Evolutionary conservation across 2,329 filamentous ascomycete genomes (phyloP), one percentile per base, ranked within the genome.

Genomic region (Diaporthe capsici): DNA sequence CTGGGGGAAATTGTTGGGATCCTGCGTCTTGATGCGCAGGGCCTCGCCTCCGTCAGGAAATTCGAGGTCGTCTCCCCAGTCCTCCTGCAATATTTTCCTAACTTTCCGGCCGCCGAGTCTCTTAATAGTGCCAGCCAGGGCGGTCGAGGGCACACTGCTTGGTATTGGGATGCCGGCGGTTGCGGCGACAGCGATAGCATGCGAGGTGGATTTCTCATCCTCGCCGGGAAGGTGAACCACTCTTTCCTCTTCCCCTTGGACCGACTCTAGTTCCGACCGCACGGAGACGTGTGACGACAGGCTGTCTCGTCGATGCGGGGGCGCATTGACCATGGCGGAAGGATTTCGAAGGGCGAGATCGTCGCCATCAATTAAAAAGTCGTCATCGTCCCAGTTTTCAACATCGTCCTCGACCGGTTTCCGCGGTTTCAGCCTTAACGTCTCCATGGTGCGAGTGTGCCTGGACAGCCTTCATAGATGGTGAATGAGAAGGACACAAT

Each of bases 121-220:
- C 86, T 97, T 98, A 82, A 98, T 98, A 13, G 95, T 96, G 71
- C 97, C 97, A 72, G 96, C 96, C 83, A 99, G 87, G 42, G 97
- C 97, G 28, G 96, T 98, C 42, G 94, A 92, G 1, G 96, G 95
- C 44, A 98, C 92, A 82, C 96, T 96, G 71, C 91, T 88, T 39
- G 97, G 97, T 74, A 98, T 91, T 9, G 97, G 96, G 78, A 99
- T 98, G 79, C 97, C 97, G 37, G 95, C 96, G 82, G 92, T 93
- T 81, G 95, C 94, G 47, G 96, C 96, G 9, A 95, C 94, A 34
- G 94, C 91, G 80, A 99, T 96, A 76, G 97, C 96, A 82, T 97
- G 94, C 79, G 93, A 86, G 13, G 94, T 97, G 1, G 95, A 95
- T 78, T 91, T 90, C 80, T 98, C 94, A 82, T 98, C 96, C 82